Evolutionary conservation across 257 asterid species (phyloP).

Genomic region (Jacaranda copaia): DNA sequence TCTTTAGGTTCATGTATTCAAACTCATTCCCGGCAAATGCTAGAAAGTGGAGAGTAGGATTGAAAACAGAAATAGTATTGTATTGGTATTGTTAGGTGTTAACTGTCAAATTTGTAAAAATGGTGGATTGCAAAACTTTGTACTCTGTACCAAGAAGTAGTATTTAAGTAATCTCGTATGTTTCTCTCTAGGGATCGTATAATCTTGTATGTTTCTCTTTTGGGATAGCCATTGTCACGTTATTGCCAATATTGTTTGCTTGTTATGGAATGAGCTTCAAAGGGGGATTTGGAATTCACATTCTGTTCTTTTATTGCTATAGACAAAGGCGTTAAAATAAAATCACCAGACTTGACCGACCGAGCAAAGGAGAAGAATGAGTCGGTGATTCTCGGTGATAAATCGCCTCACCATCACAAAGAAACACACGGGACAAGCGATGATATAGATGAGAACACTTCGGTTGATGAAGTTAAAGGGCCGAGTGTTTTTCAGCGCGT

Average conservation of each 20-base stretch:
- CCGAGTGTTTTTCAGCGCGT: conserved; percentile 73
- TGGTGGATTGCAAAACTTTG: too few relatives aligned
- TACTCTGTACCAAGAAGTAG: too few relatives aligned
- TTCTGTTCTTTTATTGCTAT: conserved; percentile 20
- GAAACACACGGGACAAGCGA: conserved; percentile 89
- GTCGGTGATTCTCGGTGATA: conserved; percentile 38
- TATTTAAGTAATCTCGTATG: too few relatives aligned
- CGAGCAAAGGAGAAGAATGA: conserved; percentile 49
- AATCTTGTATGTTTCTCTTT: background rate
- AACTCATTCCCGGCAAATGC: background rate
- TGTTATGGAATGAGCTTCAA: conserved; percentile 9
- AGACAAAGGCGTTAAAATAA: conserved; percentile 40
- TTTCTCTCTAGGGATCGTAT: background rate
- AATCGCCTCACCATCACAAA: conserved; percentile 54
- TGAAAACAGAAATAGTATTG: conserved; percentile 23
- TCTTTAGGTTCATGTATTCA: background rate
- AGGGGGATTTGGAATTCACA: conserved; percentile 26
- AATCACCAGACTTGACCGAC: conserved; percentile 43
- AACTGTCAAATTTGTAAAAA: background rate
- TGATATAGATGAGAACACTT: conserved; percentile 70
- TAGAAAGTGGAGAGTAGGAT: background rate
- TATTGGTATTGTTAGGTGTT: background rate
- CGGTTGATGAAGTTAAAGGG: conserved; percentile 72
- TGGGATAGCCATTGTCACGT: too few relatives aligned
- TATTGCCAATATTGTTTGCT: background rate